Evolutionary conservation across 371 early-diverging fungal genomes (phyloP).

Genomic region (Lichtheimia hyalospora): DNA sequence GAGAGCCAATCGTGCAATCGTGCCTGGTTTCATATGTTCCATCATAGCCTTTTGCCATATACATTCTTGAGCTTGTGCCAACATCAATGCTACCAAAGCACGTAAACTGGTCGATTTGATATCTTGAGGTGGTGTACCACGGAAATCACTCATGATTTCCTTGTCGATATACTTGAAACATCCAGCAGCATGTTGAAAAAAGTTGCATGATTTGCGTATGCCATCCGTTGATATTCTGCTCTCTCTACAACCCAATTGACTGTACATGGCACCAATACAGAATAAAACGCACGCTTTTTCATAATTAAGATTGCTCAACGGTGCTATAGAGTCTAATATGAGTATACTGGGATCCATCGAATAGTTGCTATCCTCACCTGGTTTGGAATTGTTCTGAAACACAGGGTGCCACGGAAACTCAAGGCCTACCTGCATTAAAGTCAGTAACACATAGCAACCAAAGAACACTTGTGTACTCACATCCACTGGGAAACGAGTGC

Average conservation of each 20-base stretch:
- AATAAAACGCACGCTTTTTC: slow-evolving; percentile 85
- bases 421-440: slow-evolving; percentile 16
- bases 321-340: not conserved
- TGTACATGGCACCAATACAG: slow-evolving; percentile 83
- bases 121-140: slow-evolving; percentile 58
- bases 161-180: slow-evolving; percentile 66
- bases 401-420: slow-evolving; percentile 16
- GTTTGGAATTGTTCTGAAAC: slow-evolving; percentile 12
- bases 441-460: slow-evolving; percentile 1
- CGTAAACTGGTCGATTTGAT: slow-evolving; percentile 59
- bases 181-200: slow-evolving; percentile 88
- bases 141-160: slow-evolving; percentile 55
- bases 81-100: slow-evolving; percentile 72
- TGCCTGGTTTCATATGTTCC: slow-evolving; percentile 76
- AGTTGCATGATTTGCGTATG: slow-evolving; percentile 71
- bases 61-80: slow-evolving; percentile 91
- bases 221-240: slow-evolving; percentile 71
- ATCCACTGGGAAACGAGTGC: slow-evolving; percentile 44
- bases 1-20: slow-evolving; percentile 77
- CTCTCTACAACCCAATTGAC: slow-evolving; percentile 73
- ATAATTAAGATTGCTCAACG: slow-evolving; percentile 67
- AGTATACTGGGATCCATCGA: not conserved
- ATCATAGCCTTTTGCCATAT: slow-evolving; percentile 82
- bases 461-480: too few relatives aligned
- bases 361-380: slow-evolving; percentile 9